Base-by-base conservation (phyloP, 2,329 filamentous ascomycete genomes). In the Leptosphaerulina australis region DNA sequence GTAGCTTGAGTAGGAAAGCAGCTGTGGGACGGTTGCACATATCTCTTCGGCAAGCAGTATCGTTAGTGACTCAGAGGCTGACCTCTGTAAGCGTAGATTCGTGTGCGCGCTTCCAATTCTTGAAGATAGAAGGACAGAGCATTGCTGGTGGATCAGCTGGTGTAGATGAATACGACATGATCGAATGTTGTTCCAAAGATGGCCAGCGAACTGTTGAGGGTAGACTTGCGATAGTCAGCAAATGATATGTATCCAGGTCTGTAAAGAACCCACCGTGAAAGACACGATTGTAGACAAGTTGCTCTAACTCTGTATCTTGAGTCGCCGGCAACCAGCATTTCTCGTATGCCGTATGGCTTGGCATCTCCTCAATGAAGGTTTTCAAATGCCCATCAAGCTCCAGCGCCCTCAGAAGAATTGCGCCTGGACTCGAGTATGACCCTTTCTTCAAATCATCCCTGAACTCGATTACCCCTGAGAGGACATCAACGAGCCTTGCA, bases 171-270 rank as follows among this genome's bases (percentile, higher is more conserved):
- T 43, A 33, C 62, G 60, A n/a, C 49, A 56, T 5, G 56, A 55
- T 10, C 63, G 60, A 8, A 62, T 39, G 15, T 60, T 65, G 37
- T 68, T 68, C 64, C 62, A 67, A 2, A 66, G 30, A 43, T 63
- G 60, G 11, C 63, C 62, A 1, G 59, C 55, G 11, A 63, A 59
- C 4, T 53, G 58, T 31, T 53, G 53, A 7, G 58, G 53, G 24
- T 64, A 63, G 10, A 59, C 58, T 60, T 25, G 3, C 7, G 7
- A 14, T 15, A 5, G 28, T 58, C 26, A 55, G 50, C 44, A 2
- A 29, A 22, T 4, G 5, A 14, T 10, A 30, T 10, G 6, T 17
- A 11, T 3, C 5, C 22, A 10, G 5, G 25, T 5, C 2, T n/a
- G 22, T 21, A 9, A 4, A 5, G 3, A 10, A 14, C 45, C 30